These are phyloP conservation scores for Rubus idaeus DNA, from an alignment of 306 rosid species.

Conservation along the genomic window DNA sequence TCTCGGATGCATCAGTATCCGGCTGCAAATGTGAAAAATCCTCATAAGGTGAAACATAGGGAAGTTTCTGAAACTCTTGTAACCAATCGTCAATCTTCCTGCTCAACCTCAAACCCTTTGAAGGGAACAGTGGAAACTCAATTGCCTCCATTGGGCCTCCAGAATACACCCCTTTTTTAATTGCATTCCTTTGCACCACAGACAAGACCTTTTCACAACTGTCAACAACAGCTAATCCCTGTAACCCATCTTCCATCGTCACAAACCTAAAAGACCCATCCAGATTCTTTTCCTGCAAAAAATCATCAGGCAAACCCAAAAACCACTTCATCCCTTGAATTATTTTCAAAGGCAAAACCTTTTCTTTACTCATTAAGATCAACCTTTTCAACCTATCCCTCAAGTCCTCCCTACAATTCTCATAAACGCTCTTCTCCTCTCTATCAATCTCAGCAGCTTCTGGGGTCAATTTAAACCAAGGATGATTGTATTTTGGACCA, in stretches of 20 bases:
- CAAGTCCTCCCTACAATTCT: slow-evolving; percentile 59
- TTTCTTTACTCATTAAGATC: slow-evolving; percentile 67
- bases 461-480: slow-evolving; percentile 84
- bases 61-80: slow-evolving; percentile 71
- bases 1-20: slow-evolving; percentile 65
- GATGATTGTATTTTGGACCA: slow-evolving; percentile 65
- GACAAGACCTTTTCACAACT: slow-evolving; percentile 53
- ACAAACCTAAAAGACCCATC: slow-evolving; percentile 71
- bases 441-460: slow-evolving; percentile 73
- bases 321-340: slow-evolving; percentile 89
- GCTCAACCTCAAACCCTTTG: slow-evolving; percentile 79
- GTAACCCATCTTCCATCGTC: slow-evolving; percentile 72
- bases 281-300: slow-evolving; percentile 51
- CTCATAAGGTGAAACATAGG: slow-evolving; percentile 84
- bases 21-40: slow-evolving; percentile 55
- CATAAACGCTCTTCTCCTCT: slow-evolving; percentile 64
- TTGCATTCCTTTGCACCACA: slow-evolving; percentile 56
- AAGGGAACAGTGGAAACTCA: slow-evolving; percentile 69
- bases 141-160: slow-evolving; percentile 59
- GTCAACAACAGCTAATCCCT: slow-evolving; percentile 59
- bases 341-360: slow-evolving; percentile 71
- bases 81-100: slow-evolving; percentile 73
- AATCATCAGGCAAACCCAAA: slow-evolving; percentile 81
- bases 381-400: slow-evolving; percentile 69
- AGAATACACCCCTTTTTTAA: slow-evolving; percentile 48